These are phyloP conservation scores for Hyaloscypha variabilis DNA, from an alignment of 495 filamentous ascomycete species.

Conservation along the genomic window DNA sequence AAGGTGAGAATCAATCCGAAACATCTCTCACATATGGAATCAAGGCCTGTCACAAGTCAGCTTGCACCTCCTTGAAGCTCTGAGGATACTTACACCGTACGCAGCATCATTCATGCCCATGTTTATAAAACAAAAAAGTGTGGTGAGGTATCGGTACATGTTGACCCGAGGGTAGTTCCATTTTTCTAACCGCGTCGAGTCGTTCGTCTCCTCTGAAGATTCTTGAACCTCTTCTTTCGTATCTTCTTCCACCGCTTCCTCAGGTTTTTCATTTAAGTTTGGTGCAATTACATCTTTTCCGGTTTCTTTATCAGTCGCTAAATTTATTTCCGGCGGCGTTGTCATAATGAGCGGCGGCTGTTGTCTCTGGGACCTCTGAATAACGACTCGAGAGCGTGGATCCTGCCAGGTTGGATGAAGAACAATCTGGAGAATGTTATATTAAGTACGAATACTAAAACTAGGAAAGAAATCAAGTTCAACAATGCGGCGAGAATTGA, in stretches of 20 bases:
- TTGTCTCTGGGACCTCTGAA: neutral
- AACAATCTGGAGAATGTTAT: too few species aligned
- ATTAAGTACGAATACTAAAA: too few species aligned
- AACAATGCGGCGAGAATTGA: too few species aligned
- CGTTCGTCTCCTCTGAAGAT: neutral
- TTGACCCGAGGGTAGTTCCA: constrained; percentile 77
- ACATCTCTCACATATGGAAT: constrained; percentile 54
- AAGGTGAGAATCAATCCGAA: too few species aligned
- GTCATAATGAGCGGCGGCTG: neutral
- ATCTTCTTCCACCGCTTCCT: neutral
- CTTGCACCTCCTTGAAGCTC: neutral
- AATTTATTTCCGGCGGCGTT: neutral
- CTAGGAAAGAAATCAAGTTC: too few species aligned
- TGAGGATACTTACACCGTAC: constrained; percentile 62
- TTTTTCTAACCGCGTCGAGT: constrained; percentile 32
- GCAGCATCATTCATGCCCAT: constrained; percentile 85
- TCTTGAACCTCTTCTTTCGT: neutral
- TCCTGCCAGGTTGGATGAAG: neutral
- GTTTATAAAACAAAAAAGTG: constrained; percentile 75
- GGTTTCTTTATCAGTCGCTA: neutral
- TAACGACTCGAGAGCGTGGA: neutral
- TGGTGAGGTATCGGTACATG: constrained; percentile 62
- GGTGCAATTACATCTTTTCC: neutral
- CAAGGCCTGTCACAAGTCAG: constrained; percentile 52
- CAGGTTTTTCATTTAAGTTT: neutral